Percentiles rank a stretch among this genome's conserved stretches.
Conservation (phyloP, 352 stramenopile genomes). For the Thalassiosira sp. region DNA sequence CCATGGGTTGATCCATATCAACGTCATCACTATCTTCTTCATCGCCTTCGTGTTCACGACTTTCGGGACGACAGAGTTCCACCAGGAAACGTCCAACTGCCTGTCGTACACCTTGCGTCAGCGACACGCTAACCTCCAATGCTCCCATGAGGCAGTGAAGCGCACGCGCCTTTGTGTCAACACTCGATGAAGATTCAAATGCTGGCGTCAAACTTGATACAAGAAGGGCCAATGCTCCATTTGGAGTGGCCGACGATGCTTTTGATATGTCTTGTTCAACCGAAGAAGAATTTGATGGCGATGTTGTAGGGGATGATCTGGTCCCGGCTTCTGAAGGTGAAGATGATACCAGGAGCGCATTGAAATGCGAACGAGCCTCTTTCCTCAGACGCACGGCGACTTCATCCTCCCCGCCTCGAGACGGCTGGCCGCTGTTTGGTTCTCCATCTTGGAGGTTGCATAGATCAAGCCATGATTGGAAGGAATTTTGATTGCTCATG, state of each 20-base stretch:
- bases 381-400: conserved; percentile 12
- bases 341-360: conserved; percentile 13
- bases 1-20: background rate
- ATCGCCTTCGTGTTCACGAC: conserved; percentile 6
- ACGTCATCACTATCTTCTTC: background rate
- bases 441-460: background rate
- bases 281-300: conserved; percentile 7
- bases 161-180: conserved; percentile 24
- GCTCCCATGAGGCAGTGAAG: conserved; percentile 45
- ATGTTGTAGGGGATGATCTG: background rate
- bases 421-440: conserved; percentile 7
- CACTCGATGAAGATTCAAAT: conserved; percentile 7
- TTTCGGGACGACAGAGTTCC: conserved; percentile 22
- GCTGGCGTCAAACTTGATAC: conserved; percentile 37
- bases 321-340: background rate
- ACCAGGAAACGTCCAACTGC: conserved; percentile 16
- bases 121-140: conserved; percentile 34
- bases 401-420: conserved; percentile 4
- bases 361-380: conserved; percentile 38
- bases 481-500: background rate
- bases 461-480: conserved; percentile 17
- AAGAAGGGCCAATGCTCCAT: conserved; percentile 45
- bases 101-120: conserved; percentile 25
- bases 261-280: conserved; percentile 33
- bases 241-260: conserved; percentile 35